A percentile compares a stretch with the other conserved stretches of the same genome.
phyloP scores from a whole-genome alignment of 108 stramenopile genomes.

The Aureococcus anophagefferens region DNA sequence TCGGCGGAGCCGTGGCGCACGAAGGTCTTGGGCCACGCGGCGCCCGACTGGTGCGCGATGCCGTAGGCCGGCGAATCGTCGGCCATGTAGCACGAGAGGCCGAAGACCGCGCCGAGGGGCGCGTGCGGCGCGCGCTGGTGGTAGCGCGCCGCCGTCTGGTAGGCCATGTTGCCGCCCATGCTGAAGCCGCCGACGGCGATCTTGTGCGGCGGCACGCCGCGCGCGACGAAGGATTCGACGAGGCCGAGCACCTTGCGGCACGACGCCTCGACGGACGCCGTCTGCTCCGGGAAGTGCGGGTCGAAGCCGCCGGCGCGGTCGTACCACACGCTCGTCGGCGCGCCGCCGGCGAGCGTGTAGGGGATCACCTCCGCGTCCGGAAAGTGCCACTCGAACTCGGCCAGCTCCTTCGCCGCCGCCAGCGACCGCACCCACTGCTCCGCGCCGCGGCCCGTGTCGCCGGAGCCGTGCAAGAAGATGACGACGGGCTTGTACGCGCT shows the following conservation, averaged over 20 bases:
- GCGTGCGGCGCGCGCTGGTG: background rate
- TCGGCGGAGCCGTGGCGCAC: background rate
- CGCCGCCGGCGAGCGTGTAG: slow-evolving; percentile 19
- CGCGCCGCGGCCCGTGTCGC: slow-evolving; percentile 18
- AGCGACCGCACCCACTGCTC: slow-evolving; percentile 13
- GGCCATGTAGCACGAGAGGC: background rate
- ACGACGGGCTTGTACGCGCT: too few species aligned
- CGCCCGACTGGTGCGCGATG: background rate
- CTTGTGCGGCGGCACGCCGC: background rate
- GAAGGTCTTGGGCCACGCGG: background rate
- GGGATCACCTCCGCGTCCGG: slow-evolving; percentile 12
- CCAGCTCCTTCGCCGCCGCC: background rate
- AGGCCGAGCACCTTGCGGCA: background rate
- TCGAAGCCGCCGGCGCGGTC: slow-evolving; percentile 7
- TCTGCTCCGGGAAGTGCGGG: background rate
- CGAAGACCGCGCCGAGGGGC: background rate
- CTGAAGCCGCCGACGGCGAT: background rate
- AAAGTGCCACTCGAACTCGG: slow-evolving; percentile 8
- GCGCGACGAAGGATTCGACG: background rate
- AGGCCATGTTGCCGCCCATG: background rate
- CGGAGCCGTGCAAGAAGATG: slow-evolving; percentile 18
- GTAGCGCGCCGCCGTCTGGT: background rate
- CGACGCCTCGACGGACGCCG: background rate
- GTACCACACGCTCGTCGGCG: slow-evolving; percentile 15
- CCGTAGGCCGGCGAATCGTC: background rate